A percentile compares a stretch with the other conserved stretches of the same genome.
phyloP scores from a whole-genome alignment of 345 rosid species.

The Ricinus communis region DNA sequence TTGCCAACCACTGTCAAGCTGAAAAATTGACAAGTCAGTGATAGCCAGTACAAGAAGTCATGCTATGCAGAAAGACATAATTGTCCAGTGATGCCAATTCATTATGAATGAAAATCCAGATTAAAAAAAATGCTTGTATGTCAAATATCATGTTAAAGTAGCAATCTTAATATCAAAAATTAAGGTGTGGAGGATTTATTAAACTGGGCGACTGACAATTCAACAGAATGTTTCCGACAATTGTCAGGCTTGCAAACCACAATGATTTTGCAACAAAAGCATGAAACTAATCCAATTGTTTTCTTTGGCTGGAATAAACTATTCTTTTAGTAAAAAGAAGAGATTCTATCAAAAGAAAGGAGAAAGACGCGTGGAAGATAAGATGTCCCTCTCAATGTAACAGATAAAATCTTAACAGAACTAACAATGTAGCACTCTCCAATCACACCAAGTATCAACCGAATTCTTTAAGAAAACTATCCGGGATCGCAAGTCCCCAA shows the following conservation, averaged over 20 bases:
- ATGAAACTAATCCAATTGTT: not conserved
- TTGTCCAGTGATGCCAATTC: not conserved
- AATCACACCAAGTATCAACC: not conserved
- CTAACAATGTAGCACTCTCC: not conserved
- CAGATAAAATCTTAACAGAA: not conserved
- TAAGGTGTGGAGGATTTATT: not conserved
- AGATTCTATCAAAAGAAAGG: not conserved
- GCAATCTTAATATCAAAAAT: not conserved
- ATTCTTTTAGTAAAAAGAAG: not conserved
- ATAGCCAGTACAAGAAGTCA: constrained; percentile 5
- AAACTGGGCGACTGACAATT: not conserved
- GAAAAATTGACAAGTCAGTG: constrained; percentile 28
- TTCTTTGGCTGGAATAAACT: not conserved
- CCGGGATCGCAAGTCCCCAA: not conserved
- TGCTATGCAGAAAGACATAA: constrained; percentile 3
- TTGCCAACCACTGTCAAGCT: constrained; percentile 74
- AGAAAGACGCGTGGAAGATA: not conserved
- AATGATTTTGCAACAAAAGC: not conserved
- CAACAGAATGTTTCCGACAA: constrained; percentile 1
- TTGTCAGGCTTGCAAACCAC: not conserved
- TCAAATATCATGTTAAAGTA: not conserved
- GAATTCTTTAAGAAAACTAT: not conserved
- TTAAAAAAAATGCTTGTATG: not conserved
- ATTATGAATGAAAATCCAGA: not conserved
- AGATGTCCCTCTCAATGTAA: not conserved